phyloP scores from a whole-genome alignment of 2,329 filamentous ascomycete genomes.

The Xylaria digitata region DNA sequence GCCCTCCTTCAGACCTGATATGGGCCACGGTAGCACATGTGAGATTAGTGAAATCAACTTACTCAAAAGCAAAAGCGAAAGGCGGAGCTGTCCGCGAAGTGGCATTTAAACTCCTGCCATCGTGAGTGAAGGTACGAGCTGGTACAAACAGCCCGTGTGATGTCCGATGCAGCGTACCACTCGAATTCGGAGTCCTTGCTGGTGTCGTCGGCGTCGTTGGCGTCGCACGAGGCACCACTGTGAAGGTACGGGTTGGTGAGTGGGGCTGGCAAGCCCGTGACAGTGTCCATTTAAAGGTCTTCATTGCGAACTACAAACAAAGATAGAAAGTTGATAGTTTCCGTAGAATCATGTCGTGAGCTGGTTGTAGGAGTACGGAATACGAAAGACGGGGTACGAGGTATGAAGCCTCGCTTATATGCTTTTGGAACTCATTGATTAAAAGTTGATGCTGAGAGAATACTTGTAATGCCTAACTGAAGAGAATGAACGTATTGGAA shows the following conservation, averaged over 20 bases:
- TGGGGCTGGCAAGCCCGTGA: constrained; percentile 29
- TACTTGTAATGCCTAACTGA: background rate
- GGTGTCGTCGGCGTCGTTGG: constrained; percentile 7
- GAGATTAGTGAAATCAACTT: constrained; percentile 40
- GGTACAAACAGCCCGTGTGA: constrained; percentile 14
- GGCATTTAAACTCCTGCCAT: constrained; percentile 24
- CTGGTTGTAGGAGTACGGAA: background rate
- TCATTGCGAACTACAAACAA: constrained; percentile 20
- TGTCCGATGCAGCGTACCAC: constrained; percentile 1
- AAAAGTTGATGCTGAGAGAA: constrained; percentile 9
- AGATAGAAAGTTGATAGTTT: background rate
- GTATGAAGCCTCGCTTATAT: background rate
- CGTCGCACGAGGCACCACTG: constrained; percentile 10
- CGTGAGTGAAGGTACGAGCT: constrained; percentile 29
- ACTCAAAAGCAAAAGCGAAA: constrained; percentile 54
- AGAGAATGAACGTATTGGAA: background rate
- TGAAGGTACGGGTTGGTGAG: constrained; percentile 25
- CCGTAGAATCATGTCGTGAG: constrained; percentile 32
- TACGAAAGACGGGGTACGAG: too few relatives aligned
- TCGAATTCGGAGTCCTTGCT: background rate
- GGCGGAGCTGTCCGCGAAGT: constrained; percentile 36
- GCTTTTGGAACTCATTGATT: background rate
- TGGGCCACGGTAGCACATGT: background rate
- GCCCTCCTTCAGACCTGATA: background rate
- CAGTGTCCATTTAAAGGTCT: constrained; percentile 6